phyloP scores from a whole-genome alignment of 345 rosid genomes.

The Brassica napus region DNA sequence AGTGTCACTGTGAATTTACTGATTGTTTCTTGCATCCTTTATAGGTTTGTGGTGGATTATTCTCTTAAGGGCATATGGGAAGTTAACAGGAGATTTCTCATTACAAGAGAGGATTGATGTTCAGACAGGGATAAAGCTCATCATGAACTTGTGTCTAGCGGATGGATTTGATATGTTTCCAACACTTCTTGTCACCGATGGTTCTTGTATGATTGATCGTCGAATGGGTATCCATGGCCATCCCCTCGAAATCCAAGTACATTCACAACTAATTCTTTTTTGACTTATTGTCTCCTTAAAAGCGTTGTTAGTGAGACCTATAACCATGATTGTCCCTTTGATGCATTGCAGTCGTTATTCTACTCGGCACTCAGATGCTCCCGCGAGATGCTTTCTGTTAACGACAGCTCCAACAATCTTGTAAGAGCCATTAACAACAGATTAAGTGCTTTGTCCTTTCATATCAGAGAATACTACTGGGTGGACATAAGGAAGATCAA shows the following conservation, averaged over 20 bases:
- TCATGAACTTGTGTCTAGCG: slow-evolving; percentile 72
- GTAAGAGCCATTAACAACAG: slow-evolving; percentile 79
- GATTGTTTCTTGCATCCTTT: slow-evolving; percentile 16
- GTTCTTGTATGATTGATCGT: slow-evolving; percentile 93
- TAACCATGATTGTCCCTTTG: not conserved
- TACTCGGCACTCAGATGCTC: slow-evolving; percentile 75
- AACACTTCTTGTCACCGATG: slow-evolving; percentile 79
- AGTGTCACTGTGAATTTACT: not conserved
- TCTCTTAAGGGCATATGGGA: slow-evolving; percentile 81
- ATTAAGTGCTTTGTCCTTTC: slow-evolving; percentile 80
- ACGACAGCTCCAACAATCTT: slow-evolving; percentile 68
- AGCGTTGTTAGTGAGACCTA: slow-evolving; percentile 1
- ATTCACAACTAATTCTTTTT: slow-evolving; percentile 12
- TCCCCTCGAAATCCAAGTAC: slow-evolving; percentile 91
- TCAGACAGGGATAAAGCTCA: slow-evolving; percentile 76
- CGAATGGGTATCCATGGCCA: slow-evolving; percentile 94
- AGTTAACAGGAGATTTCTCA: slow-evolving; percentile 73
- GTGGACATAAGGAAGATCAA: slow-evolving; percentile 81
- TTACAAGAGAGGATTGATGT: slow-evolving; percentile 91
- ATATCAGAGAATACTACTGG: slow-evolving; percentile 89
- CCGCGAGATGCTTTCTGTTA: slow-evolving; percentile 68
- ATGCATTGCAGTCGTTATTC: slow-evolving; percentile 63
- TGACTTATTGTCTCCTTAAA: not conserved
- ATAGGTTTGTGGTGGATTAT: slow-evolving; percentile 94
- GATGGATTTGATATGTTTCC: slow-evolving; percentile 96